phyloP scores from a whole-genome alignment of 2,329 filamentous ascomycete genomes.

The Penicillium verrucosum region DNA sequence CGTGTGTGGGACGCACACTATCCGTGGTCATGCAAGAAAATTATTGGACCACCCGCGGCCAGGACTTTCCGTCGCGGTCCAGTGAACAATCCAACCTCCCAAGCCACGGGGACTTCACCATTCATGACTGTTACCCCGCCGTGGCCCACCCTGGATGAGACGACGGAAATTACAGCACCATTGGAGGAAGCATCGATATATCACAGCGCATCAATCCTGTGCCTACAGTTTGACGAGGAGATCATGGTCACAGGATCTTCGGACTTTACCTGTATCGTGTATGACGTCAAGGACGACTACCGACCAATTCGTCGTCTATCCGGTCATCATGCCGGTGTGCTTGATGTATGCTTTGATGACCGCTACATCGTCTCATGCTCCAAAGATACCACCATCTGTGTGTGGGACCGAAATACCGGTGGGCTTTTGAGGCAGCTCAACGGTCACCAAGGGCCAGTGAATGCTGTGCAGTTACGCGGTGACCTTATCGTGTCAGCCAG shows the following conservation, averaged over 20 bases:
- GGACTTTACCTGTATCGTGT: conserved; percentile 86
- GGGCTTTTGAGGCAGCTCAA: conserved; percentile 71
- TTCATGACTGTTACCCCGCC: conserved; percentile 50
- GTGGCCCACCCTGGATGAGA: conserved; percentile 55
- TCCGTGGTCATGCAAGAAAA: conserved; percentile 70
- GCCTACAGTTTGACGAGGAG: conserved; percentile 86
- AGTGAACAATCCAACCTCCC: conserved; percentile 49
- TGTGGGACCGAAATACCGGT: conserved; percentile 86
- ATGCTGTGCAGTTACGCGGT: conserved; percentile 90
- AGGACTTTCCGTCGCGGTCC: conserved; percentile 26
- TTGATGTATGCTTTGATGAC: conserved; percentile 90
- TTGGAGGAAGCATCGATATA: conserved; percentile 50
- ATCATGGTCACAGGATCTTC: conserved; percentile 95
- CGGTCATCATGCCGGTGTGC: conserved; percentile 80
- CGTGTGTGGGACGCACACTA: conserved; percentile 94
- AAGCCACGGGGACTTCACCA: conserved; percentile 40
- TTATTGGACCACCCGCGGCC: conserved; percentile 74
- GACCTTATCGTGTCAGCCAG: conserved; percentile 91
- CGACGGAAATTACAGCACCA: conserved; percentile 31
- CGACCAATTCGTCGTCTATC: conserved; percentile 72
- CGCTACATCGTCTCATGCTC: conserved; percentile 94
- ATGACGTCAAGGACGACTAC: conserved; percentile 77
- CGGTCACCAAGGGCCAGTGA: conserved; percentile 88
- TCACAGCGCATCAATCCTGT: conserved; percentile 90
- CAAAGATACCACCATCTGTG: conserved; percentile 89